Conservation (phyloP, 352 stramenopile genomes). For the Phytopythium delawarense region DNA sequence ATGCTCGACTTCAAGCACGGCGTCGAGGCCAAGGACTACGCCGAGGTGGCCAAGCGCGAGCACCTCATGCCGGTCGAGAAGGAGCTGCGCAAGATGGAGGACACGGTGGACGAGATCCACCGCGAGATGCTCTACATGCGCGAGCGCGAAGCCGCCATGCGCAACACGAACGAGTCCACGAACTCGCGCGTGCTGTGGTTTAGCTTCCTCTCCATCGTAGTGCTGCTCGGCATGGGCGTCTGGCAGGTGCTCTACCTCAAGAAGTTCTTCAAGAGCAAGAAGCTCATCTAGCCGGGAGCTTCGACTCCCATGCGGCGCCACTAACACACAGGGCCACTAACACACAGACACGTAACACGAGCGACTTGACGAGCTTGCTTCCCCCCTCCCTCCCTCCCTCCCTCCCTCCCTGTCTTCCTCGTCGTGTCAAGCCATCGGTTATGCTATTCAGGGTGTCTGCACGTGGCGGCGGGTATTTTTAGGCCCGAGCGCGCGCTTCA, state of each 20-base stretch:
- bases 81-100: conserved; percentile 88
- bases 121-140: conserved; percentile 90
- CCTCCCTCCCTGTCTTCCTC: too few species aligned
- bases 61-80: conserved; percentile 88
- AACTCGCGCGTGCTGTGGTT: conserved; percentile 90
- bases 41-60: conserved; percentile 84
- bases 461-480: background rate
- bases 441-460: background rate
- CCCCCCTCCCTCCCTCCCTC: too few species aligned
- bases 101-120: conserved; percentile 87
- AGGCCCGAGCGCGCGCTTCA: background rate
- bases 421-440: too few species aligned
- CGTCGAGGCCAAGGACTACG: conserved; percentile 87
- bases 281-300: conserved; percentile 67
- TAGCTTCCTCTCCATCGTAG: conserved; percentile 85
- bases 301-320: too few species aligned
- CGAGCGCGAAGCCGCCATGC: conserved; percentile 79
- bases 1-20: conserved; percentile 87
- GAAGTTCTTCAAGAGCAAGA: conserved; percentile 92
- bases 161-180: conserved; percentile 88
- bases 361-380: too few species aligned
- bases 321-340: too few species aligned
- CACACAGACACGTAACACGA: too few species aligned
- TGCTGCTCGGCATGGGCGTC: conserved; percentile 80
- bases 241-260: conserved; percentile 90